Evolutionary conservation across 2,329 filamentous ascomycete genomes (phyloP).

Genomic region (Beauveria scarabaeidicola): DNA sequence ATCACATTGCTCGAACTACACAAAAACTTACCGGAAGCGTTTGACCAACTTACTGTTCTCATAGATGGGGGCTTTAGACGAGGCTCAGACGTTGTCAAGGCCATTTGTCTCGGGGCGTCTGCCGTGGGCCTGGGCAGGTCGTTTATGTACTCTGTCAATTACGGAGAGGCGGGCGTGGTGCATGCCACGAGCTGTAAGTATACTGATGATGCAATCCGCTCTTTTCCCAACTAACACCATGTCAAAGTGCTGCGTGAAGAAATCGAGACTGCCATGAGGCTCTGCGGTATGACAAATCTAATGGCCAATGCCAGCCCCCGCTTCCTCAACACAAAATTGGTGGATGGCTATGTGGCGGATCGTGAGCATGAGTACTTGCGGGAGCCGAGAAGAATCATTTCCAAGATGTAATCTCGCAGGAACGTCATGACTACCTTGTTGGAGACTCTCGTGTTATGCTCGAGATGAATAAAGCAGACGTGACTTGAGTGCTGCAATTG

Average conservation of each 20-base stretch:
- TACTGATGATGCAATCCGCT: not conserved
- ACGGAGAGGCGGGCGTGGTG: constrained; percentile 39
- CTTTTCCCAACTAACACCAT: not conserved
- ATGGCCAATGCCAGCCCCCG: constrained; percentile 12
- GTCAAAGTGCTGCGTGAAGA: constrained; percentile 28
- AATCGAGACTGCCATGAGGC: constrained; percentile 28
- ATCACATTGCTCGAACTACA: constrained; percentile 32
- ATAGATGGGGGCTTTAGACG: constrained; percentile 35
- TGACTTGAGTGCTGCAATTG: not conserved
- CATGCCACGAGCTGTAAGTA: constrained; percentile 29
- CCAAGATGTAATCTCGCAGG: not conserved
- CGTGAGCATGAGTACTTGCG: not conserved
- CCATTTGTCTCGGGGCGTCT: constrained; percentile 32
- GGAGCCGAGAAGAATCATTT: not conserved
- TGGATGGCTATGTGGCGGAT: constrained; percentile 16
- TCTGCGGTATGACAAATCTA: constrained; percentile 20
- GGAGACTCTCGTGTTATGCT: not conserved
- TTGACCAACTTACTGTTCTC: constrained; percentile 29
- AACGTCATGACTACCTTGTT: not conserved
- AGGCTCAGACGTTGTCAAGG: constrained; percentile 35
- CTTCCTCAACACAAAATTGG: constrained; percentile 17
- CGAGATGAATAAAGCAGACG: not conserved
- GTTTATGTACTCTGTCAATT: constrained; percentile 31
- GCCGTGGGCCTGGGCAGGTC: constrained; percentile 39
- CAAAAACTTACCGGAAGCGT: constrained; percentile 30